phyloP scores from a whole-genome alignment of 768 basidiomycete species.

The Neoboletus brunneissimus region DNA sequence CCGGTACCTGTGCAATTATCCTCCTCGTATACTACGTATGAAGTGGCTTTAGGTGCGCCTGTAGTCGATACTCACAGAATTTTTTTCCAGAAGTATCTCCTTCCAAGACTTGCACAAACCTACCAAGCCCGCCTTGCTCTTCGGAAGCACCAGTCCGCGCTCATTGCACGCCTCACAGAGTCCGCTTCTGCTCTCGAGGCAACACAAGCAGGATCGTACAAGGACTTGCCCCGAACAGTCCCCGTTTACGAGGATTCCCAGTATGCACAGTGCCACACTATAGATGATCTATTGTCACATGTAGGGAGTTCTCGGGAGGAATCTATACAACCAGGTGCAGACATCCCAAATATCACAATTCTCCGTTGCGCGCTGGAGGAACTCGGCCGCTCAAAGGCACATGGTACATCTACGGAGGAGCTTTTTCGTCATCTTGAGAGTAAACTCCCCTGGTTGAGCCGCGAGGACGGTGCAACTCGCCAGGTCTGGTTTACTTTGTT shows the following conservation, averaged over 20 bases:
- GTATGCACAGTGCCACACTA: conserved; percentile 44
- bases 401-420: conserved; percentile 52
- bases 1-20: conserved; percentile 57
- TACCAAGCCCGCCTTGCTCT: conserved; percentile 61
- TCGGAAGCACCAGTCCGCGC: conserved; percentile 54
- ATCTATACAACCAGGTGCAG: conserved; percentile 15
- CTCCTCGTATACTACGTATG: conserved; percentile 67
- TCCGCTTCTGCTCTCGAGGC: conserved; percentile 57
- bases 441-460: conserved; percentile 55
- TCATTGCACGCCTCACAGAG: conserved; percentile 52
- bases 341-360: conserved; percentile 51
- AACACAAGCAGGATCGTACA: conserved; percentile 52
- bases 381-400: conserved; percentile 36
- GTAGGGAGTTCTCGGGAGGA: conserved; percentile 7
- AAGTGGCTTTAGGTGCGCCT: neutral
- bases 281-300: conserved; percentile 39
- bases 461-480: conserved; percentile 48
- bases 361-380: conserved; percentile 63
- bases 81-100: conserved; percentile 55
- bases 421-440: conserved; percentile 57
- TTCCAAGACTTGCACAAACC: conserved; percentile 61
- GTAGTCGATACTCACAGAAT: conserved; percentile 8
- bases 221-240: conserved; percentile 54
- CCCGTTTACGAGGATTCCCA: conserved; percentile 46
- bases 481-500: conserved; percentile 44